These are phyloP conservation scores for Ophiocordyceps camponoti-saundersi DNA, from an alignment of 2,329 filamentous ascomycete species.

Conservation along the genomic window DNA sequence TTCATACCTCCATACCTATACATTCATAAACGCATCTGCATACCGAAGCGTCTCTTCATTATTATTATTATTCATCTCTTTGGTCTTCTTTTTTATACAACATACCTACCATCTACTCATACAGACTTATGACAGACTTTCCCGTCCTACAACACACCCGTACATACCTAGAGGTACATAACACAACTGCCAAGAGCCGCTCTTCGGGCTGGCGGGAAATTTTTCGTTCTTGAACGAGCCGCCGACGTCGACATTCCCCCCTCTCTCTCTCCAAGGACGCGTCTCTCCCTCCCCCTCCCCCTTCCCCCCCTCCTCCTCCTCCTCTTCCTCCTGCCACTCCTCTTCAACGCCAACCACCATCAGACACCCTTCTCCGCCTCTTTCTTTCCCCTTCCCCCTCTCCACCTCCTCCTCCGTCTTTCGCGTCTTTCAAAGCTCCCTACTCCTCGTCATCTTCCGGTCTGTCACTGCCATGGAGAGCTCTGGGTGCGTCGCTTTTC, in stretches of 20 bases:
- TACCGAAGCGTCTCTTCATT: too few relatives aligned
- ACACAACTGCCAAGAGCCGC: background rate
- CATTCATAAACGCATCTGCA: too few relatives aligned
- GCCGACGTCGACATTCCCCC: background rate
- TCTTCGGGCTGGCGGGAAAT: background rate
- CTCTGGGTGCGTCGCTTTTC: conserved; percentile 9
- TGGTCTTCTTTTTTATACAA: too few relatives aligned
- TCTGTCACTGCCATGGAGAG: conserved; percentile 11
- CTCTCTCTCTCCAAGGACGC: background rate
- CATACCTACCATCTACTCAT: too few relatives aligned
- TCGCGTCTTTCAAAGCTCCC: background rate
- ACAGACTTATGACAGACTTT: too few relatives aligned
- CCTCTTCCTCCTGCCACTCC: background rate
- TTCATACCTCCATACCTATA: too few relatives aligned
- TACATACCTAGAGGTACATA: background rate
- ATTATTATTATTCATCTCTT: too few relatives aligned
- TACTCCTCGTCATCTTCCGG: background rate
- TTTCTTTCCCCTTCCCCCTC: background rate
- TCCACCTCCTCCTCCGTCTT: background rate
- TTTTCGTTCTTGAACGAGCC: background rate
- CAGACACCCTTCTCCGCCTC: too few relatives aligned
- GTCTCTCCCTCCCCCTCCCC: background rate
- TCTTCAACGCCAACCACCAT: too few relatives aligned
- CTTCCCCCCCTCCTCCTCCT: background rate
- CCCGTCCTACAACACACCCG: too few relatives aligned